A percentile compares a stretch with the other conserved stretches of the same genome.
Conservation (phyloP, 805 yeast genomes). For the Scheffersomyces amazonensis region DNA sequence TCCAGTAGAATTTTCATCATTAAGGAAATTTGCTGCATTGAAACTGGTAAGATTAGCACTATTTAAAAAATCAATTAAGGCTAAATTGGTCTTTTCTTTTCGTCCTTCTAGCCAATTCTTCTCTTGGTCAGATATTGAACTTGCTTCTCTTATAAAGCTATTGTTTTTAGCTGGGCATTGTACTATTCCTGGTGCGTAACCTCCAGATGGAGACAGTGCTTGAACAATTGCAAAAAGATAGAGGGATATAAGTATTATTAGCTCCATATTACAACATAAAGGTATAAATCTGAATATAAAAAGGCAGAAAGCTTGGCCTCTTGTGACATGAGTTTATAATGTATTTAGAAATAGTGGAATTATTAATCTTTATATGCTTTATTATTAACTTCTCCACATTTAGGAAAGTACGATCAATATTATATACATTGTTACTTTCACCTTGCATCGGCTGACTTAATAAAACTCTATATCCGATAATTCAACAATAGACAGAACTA, state of each 20-base stretch:
- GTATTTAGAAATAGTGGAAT: too few relatives aligned
- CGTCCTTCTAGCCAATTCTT: constrained; percentile 21
- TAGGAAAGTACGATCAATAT: too few relatives aligned
- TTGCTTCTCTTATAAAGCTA: constrained; percentile 22
- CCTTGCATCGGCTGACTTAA: too few relatives aligned
- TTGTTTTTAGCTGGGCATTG: constrained; percentile 21
- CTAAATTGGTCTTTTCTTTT: constrained; percentile 19
- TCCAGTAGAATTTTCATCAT: constrained; percentile 18
- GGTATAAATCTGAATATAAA: too few relatives aligned
- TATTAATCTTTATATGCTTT: too few relatives aligned
- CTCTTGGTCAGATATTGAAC: constrained; percentile 21
- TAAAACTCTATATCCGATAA: too few relatives aligned
- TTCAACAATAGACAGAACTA: too few relatives aligned
- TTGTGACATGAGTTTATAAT: too few relatives aligned
- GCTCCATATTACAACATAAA: too few relatives aligned
- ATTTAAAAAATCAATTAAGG: constrained; percentile 19
- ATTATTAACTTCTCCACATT: too few relatives aligned
- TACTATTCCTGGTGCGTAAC: constrained; percentile 29
- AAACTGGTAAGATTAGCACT: constrained; percentile 41
- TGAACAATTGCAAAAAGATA: not conserved
- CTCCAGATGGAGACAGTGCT: constrained; percentile 15
- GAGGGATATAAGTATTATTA: not conserved
- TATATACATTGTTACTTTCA: too few relatives aligned
- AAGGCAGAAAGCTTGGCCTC: too few relatives aligned
- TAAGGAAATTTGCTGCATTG: constrained; percentile 39